Evolutionary conservation across 2,329 filamentous ascomycete species (phyloP), one percentile per base, ranked within the genome.

Genomic region (Bertia moriformis): DNA sequence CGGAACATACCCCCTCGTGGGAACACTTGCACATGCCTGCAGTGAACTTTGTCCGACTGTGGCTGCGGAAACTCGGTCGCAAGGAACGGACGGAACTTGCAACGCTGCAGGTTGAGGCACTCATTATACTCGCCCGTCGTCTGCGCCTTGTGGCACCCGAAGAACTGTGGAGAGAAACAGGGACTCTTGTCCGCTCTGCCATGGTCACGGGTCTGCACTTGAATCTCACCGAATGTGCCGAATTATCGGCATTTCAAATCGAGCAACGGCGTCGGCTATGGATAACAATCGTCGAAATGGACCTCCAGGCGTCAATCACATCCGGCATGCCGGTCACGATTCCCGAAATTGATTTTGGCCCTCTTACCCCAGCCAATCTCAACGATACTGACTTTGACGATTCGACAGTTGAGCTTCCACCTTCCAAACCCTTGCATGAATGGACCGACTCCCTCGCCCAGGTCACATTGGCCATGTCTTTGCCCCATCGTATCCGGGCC

Each of bases 351-450:
- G 22, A 27, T 27, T 27, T 27, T n/a, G 7, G 7, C 22, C 22
- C 22, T 7, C 22, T 27, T 10, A 27, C n/a, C 7, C 22, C 22
- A 10, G 7, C 22, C 7, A 27, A 27, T 27, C 22, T 27, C n/a
- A 44, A 18, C n/a, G 22, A 18, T 4, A 38, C 29, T 1, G 38
- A 40, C 4, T 42, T 41, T 12, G 19, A 40, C 22, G n/a, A 10
- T 10, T 10, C 7, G 7, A 10, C 22, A n/a, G 22, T n/a, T 27
- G 7, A 7, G n/a, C n/a, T 27, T 10, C 22, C 22, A 27, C n/a
- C 22, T 27, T n/a, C 22, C 7, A 27, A 27, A n/a, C 22, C 22
- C n/a, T 27, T 27, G 22, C 7, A 27, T 27, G 22, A 27, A n/a
- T 10, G 7, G 22, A 27, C 22, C 7, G 22, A 27, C 22, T 27